Evolutionary conservation across 768 basidiomycete genomes (phyloP).

Genomic region (Pleurotus giganteus): DNA sequence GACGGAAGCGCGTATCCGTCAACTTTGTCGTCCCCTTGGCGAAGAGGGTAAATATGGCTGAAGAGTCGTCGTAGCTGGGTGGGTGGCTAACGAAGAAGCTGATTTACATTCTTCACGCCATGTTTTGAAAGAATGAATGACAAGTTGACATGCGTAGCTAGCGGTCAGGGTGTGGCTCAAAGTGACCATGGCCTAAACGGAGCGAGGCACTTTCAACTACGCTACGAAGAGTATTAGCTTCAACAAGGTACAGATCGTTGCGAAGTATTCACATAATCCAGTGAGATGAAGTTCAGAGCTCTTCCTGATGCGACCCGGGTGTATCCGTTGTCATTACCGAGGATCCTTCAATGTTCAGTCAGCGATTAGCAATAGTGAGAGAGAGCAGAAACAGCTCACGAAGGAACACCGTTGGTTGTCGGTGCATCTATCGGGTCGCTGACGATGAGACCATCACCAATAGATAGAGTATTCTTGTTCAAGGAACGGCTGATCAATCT

Average conservation of each 20-base stretch:
- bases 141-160: too few relatives aligned
- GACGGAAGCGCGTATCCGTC: too few relatives aligned
- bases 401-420: conserved; percentile 35
- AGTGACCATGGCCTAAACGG: too few relatives aligned
- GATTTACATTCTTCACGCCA: too few relatives aligned
- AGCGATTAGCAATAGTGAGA: not conserved
- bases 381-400: conserved; percentile 27
- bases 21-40: too few relatives aligned
- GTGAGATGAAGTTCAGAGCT: conserved; percentile 49
- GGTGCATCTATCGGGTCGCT: conserved; percentile 34
- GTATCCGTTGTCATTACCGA: conserved; percentile 41
- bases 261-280: conserved; percentile 52
- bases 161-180: too few relatives aligned
- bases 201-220: too few relatives aligned
- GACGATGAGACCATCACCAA: conserved; percentile 34
- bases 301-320: conserved; percentile 39
- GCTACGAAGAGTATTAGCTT: too few relatives aligned
- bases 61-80: too few relatives aligned
- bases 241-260: conserved; percentile 35
- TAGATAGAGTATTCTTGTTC: conserved; percentile 41
- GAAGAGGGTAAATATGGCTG: too few relatives aligned
- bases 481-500: conserved; percentile 51
- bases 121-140: too few relatives aligned
- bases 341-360: conserved; percentile 33
- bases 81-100: too few relatives aligned